A percentile compares a stretch with the other conserved stretches of the same genome.
Conservation (phyloP, 2,329 filamentous ascomycete species). For the Exophiala phaeomuriformis region DNA sequence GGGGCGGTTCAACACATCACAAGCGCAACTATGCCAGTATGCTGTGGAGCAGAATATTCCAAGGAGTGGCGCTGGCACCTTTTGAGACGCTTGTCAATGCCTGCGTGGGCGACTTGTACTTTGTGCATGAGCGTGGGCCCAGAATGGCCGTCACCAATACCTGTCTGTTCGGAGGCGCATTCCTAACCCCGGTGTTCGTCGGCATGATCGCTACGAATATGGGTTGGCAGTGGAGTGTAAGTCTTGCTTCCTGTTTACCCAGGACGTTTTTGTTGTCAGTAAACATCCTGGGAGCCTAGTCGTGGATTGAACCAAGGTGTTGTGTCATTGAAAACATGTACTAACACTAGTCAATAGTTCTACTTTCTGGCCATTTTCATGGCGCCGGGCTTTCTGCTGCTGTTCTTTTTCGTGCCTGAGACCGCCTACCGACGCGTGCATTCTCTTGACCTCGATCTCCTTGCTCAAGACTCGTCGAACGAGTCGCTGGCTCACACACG, state of each 20-base stretch:
- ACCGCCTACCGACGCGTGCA: conserved; percentile 66
- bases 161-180: conserved; percentile 62
- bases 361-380: conserved; percentile 82
- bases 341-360: conserved; percentile 46
- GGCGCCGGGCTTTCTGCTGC: conserved; percentile 58
- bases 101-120: conserved; percentile 82
- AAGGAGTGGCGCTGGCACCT: conserved; percentile 78
- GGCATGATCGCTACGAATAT: conserved; percentile 34
- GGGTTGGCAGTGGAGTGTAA: conserved; percentile 25
- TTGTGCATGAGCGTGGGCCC: conserved; percentile 68
- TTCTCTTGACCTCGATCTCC: conserved; percentile 55
- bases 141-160: conserved; percentile 78
- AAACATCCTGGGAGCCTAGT: too few relatives aligned
- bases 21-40: conserved; percentile 63
- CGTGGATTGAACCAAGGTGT: too few relatives aligned
- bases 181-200: conserved; percentile 79
- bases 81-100: conserved; percentile 89
- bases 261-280: neutral
- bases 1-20: conserved; percentile 59
- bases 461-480: conserved; percentile 17
- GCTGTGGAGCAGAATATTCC: conserved; percentile 70
- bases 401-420: conserved; percentile 77
- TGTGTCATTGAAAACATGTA: neutral
- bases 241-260: conserved; percentile 33
- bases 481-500: conserved; percentile 5